Evolutionary conservation across 257 asterid genomes (phyloP).

Genomic region (Primulina tabacum): DNA sequence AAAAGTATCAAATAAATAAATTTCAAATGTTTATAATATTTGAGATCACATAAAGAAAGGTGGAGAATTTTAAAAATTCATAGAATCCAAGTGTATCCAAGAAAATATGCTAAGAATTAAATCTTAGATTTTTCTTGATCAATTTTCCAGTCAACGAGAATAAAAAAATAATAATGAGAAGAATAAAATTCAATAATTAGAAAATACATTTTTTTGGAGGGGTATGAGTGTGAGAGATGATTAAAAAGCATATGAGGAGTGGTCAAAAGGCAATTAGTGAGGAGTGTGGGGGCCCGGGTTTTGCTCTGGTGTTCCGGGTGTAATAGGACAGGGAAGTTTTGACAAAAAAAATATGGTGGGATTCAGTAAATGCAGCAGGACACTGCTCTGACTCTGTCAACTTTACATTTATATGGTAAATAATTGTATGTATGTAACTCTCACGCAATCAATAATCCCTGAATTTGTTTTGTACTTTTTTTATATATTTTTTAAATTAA

Average conservation of each 20-base stretch:
- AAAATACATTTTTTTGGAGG: not conserved
- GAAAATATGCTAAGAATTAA: too few species aligned
- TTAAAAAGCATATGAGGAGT: not conserved
- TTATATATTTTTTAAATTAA: too few species aligned
- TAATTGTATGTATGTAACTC: conserved; percentile 36
- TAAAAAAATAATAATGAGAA: too few species aligned
- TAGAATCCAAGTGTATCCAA: too few species aligned
- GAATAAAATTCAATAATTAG: too few species aligned
- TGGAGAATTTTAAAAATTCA: too few species aligned
- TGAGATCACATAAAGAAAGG: too few species aligned
- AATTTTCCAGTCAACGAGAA: too few species aligned
- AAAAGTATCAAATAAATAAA: too few species aligned
- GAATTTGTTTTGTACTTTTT: conserved; percentile 12
- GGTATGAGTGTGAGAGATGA: conserved; percentile 25
- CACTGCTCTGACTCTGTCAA: conserved; percentile 36
- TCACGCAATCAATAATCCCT: conserved; percentile 37
- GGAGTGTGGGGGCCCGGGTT: conserved; percentile 15
- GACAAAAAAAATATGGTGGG: conserved; percentile 47
- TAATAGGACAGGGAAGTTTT: conserved; percentile 38
- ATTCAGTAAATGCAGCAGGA: conserved; percentile 49
- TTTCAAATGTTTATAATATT: too few species aligned
- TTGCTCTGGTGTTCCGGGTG: not conserved
- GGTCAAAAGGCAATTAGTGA: conserved; percentile 9
- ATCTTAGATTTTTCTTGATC: too few species aligned
- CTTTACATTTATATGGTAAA: conserved; percentile 33